Evolutionary conservation across 345 rosid species (phyloP).

Genomic region (Viola odorata): DNA sequence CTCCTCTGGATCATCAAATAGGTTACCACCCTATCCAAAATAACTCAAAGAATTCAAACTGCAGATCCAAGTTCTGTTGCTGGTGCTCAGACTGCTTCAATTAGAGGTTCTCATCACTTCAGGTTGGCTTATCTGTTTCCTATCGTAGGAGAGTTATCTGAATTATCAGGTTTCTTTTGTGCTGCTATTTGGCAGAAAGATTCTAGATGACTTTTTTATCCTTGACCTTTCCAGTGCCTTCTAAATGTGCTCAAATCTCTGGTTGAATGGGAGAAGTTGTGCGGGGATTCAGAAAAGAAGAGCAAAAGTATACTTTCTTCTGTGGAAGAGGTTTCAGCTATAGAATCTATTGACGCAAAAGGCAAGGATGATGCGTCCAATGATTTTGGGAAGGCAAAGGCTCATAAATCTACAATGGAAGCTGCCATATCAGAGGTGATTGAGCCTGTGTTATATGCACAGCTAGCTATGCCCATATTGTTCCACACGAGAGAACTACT

Average conservation of each 20-base stretch:
- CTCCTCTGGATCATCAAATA: conserved; percentile 17
- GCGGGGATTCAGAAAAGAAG: conserved; percentile 42
- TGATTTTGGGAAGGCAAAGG: conserved; percentile 92
- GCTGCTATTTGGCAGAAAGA: conserved; percentile 15
- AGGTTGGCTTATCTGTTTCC: conserved; percentile 45
- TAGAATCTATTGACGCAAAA: conserved; percentile 47
- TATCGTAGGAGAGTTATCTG: conserved; percentile 6
- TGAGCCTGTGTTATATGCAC: conserved; percentile 10
- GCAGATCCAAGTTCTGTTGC: conserved; percentile 78
- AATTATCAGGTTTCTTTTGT: background rate
- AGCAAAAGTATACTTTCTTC: conserved; percentile 34
- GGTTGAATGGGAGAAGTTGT: conserved; percentile 88
- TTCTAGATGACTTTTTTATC: conserved; percentile 21
- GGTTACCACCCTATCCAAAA: conserved; percentile 81
- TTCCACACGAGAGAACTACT: no score
- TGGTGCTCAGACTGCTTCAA: conserved; percentile 65
- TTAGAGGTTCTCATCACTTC: conserved; percentile 84
- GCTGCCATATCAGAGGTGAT: conserved; percentile 84
- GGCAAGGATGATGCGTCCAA: conserved; percentile 63
- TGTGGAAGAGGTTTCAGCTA: conserved; percentile 33
- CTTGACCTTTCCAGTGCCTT: conserved; percentile 58
- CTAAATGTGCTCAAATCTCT: conserved; percentile 84
- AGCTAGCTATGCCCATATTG: no score
- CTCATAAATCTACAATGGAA: conserved; percentile 92
- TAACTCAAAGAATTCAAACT: conserved; percentile 84